phyloP scores from a whole-genome alignment of 208 protist genomes.

The Wallacemonas sp. region DNA sequence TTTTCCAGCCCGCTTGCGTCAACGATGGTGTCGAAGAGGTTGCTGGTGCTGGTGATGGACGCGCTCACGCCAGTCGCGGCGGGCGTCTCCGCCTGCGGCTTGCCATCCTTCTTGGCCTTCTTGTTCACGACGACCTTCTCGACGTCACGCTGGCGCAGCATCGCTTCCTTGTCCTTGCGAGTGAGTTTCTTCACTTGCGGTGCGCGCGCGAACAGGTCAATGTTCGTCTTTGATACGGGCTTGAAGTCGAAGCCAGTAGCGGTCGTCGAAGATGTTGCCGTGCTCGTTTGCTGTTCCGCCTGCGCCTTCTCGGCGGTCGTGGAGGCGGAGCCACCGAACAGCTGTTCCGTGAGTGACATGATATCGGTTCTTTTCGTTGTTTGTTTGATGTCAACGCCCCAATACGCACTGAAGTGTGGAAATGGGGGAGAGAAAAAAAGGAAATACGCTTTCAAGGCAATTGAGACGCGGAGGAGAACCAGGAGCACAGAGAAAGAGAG shows the following conservation, averaged over 20 bases:
- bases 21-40: slow-evolving; percentile 56
- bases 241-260: slow-evolving; percentile 51
- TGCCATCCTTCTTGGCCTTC: slow-evolving; percentile 13
- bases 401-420: no score
- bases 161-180: slow-evolving; percentile 67
- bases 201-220: slow-evolving; percentile 81
- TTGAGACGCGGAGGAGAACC: not conserved
- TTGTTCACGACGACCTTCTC: slow-evolving; percentile 19
- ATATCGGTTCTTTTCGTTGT: no score
- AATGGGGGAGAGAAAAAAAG: no score
- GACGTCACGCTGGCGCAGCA: slow-evolving; percentile 37
- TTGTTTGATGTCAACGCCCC: no score
- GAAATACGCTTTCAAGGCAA: no score
- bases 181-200: slow-evolving; percentile 87
- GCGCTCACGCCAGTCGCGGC: slow-evolving; percentile 12
- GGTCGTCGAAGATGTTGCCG: not conserved
- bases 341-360: slow-evolving; percentile 45
- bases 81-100: slow-evolving; percentile 9
- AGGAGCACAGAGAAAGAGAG: not conserved
- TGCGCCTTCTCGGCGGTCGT: no score
- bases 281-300: no score
- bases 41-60: not conserved
- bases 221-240: slow-evolving; percentile 62
- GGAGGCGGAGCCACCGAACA: slow-evolving; percentile 33
- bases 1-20: slow-evolving; percentile 33